Evolutionary conservation across 257 asterid genomes (phyloP), one percentile per base, ranked within the genome.

Genomic region (Petunia axillaris): DNA sequence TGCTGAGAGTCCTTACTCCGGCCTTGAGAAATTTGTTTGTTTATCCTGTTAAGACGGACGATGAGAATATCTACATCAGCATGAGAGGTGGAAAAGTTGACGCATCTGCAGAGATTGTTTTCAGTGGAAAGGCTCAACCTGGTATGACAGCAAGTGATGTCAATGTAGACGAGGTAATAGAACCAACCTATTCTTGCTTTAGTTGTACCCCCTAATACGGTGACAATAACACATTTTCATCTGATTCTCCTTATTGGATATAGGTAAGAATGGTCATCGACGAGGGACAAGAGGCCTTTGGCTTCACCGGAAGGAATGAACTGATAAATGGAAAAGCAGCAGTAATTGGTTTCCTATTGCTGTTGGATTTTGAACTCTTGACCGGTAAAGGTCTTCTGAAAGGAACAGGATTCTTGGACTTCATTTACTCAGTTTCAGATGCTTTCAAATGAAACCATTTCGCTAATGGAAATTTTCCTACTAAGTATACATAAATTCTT

Each of bases 361-460:
- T 95, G 59, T 82, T 95, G 87, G 98, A 92, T 86, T 91, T 95
- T 64, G 99, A 95, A 80, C 97, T 95, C 4, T 65, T 95, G 85
- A 93, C 98, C 6, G 99, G 99, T 53, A 90, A 89, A 88, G 99
- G 99, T 36, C 80, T 95, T 14, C 97, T 93, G 81, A 92, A 88
- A 84, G 99, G 99, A 85, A 93, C 99, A 41, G 99, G 98, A 25
- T 90, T 95, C 94, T 87, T 95, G 97, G 99, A 95, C 86, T 95
- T 95, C 93, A 88, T 95, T 77, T 93, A 95, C 83, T 88, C 96
- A 0, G 36, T 93, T 76, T 85, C 97, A 16, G 89, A 91, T 64
- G 90, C 92, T 81, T 80, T 88, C 77, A 83, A 88, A 46, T 88
- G 80, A 87, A 53, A 55, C 50, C 55, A 64, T 64, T 66, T 36